Percentiles rank a stretch among this genome's conserved stretches.
phyloP scores from a whole-genome alignment of 2,329 filamentous ascomycete genomes.

The Aureobasidium uvarum region DNA sequence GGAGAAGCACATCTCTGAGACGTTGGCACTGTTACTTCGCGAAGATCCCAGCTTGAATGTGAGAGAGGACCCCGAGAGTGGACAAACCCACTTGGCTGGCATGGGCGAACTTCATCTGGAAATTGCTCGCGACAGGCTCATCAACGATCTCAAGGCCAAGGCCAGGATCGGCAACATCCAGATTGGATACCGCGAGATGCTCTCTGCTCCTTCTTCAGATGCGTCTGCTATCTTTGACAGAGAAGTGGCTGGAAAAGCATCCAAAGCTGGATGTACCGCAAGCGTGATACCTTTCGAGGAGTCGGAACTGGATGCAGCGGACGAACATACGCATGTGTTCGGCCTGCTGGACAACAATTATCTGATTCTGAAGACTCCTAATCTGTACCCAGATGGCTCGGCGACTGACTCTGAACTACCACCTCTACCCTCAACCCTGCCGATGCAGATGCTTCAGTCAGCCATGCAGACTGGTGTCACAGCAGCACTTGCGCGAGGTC shows the following conservation, averaged over 20 bases:
- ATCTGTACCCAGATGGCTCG: conserved; percentile 45
- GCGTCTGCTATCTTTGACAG: conserved; percentile 70
- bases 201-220: conserved; percentile 57
- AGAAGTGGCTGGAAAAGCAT: conserved; percentile 73
- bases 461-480: conserved; percentile 74
- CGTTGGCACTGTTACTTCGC: conserved; percentile 72
- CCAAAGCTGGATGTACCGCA: conserved; percentile 73
- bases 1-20: conserved; percentile 74
- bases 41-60: conserved; percentile 93
- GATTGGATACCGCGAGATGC: conserved; percentile 89
- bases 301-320: conserved; percentile 32
- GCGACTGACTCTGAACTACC: conserved; percentile 45
- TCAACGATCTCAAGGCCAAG: conserved; percentile 85
- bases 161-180: conserved; percentile 84
- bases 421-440: conserved; percentile 56
- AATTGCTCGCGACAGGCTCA: conserved; percentile 82
- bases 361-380: conserved; percentile 56
- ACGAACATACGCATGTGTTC: conserved; percentile 38
- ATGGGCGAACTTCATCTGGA: conserved; percentile 97
- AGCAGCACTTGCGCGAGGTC: conserved; percentile 81
- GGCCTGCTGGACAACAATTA: conserved; percentile 67
- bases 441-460: conserved; percentile 50
- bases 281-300: conserved; percentile 60
- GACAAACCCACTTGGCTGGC: conserved; percentile 87
- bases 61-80: conserved; percentile 80